Base-by-base conservation (phyloP, 495 filamentous ascomycete genomes). In the Xylaria venustula region DNA sequence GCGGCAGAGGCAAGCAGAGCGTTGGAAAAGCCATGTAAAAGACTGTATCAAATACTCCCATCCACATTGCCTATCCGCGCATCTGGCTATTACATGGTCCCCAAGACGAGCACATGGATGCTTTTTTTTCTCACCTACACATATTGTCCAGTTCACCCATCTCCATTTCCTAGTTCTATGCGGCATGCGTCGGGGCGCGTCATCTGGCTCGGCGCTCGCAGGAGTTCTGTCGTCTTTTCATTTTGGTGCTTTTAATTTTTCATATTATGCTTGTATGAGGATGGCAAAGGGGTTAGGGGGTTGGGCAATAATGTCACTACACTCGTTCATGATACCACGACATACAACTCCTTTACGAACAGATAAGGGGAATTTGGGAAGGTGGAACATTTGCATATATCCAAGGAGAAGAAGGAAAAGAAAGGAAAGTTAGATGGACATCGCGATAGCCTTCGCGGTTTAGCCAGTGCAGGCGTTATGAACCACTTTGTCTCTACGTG, bases 21-120 rank as follows among this genome's bases (percentile, higher is more conserved):
- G 73, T 79, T 11, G 76, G 77, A 12, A 79, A 73, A 60, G 77
- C 76, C 6, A 68, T 79, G 44, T 80, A 45, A 70, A 34, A 5
- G 30, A 22, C n/a, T n/a, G n/a, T n/a, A n/a, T n/a, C n/a, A n/a
- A n/a, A n/a, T n/a, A n/a, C n/a, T n/a, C n/a, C n/a, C n/a, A n/a
- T n/a, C n/a, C n/a, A n/a, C n/a, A n/a, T n/a, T n/a, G n/a, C 19
- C 37, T 45, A 45, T 23, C 34, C 41, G 22, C 49, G 30, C 4
- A 37, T 34, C 45, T 15, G 15, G 22, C 9, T 36, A 14, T 23
- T 23, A 9, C 22, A 14, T 17, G 34, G 6, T 28, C 19, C 22
- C 6, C 12, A 23, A 37, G 15, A 17, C 20, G 19, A 37, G 25
- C 19, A 2, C 11, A 22, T 40, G 9, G 4, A 34, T 52, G 26